These are phyloP conservation scores for Trematosphaeria pertusa DNA, from an alignment of 2,329 filamentous ascomycete species.

Conservation along the genomic window DNA sequence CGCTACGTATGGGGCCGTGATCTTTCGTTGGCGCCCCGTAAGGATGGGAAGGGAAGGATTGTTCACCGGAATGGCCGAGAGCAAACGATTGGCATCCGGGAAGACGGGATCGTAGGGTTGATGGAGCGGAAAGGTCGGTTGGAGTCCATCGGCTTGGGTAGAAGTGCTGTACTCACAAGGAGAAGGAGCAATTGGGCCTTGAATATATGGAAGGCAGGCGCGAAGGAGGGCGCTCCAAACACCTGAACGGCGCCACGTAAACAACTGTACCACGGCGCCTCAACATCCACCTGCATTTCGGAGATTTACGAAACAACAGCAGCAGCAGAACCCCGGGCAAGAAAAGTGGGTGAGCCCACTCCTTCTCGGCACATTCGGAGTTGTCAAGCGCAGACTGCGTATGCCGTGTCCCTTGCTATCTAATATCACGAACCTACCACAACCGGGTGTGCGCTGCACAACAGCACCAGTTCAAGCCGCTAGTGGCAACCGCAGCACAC, in stretches of 20 bases:
- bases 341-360: background rate
- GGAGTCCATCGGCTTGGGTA: too few relatives aligned
- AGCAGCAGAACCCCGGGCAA: background rate
- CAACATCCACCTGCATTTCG: background rate
- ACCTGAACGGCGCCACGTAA: slow-evolving; percentile 6
- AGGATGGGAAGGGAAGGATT: too few relatives aligned
- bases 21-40: too few relatives aligned
- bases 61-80: too few relatives aligned
- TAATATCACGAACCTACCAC: background rate
- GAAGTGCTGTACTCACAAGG: too few relatives aligned
- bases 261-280: background rate
- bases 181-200: too few relatives aligned
- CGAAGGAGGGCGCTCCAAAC: too few relatives aligned
- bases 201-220: too few relatives aligned
- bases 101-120: too few relatives aligned
- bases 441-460: background rate
- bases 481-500: slow-evolving; percentile 13
- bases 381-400: background rate
- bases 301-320: background rate
- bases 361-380: background rate
- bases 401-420: background rate
- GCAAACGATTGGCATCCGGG: too few relatives aligned
- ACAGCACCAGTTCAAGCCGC: background rate
- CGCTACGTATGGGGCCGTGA: too few relatives aligned
- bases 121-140: too few relatives aligned